Base-by-base conservation (phyloP, 768 basidiomycete genomes). In the Tephrocybe sp. region DNA sequence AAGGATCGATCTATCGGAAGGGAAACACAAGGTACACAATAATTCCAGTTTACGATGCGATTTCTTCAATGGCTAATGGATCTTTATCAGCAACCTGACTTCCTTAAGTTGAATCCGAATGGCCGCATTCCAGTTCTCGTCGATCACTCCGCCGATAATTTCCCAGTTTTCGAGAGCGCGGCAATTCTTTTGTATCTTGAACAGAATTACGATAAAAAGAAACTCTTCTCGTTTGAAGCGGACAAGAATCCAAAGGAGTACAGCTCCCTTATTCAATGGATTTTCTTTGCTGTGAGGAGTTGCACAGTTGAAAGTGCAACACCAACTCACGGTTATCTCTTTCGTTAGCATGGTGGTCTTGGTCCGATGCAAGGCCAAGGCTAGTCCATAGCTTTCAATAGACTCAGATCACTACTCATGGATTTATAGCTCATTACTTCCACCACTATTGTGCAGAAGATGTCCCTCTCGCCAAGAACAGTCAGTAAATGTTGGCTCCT, bases 301-400 rank as follows among this genome's bases (percentile, higher is more conserved):
- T n/a, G 15, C 32, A 15, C 13, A 34, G 6, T 12, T 30, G 28
- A 7, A 34, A 5, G 16, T 34, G 15, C 6, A 12, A 34, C 16
- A 5, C 16, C 11, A 6, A 19, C n/a, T 18, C 34, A 15, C 19
- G 35, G 25, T 40, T n/a, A 19, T 28, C 18, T 28, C 4, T 47
- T 28, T 25, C 16, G 22, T 18, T 16, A 89, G 86, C 89, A 90
- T 62, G 89, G 88, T 1, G 88, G 87, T 25, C 65, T 90, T 25
- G 90, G 89, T 19, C 90, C 91, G 13, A 94, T 91, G 87, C 89
- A 92, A 71, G 88, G 88, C 34, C 87, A 90, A 70, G 56, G 63
- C 65, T 44, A 27, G 62, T 37, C 34, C 36, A 38, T 41, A 21
- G 21, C 12, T 6, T n/a, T n/a, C n/a, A n/a, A n/a, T n/a, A n/a